Conservation (phyloP, 164 flowering plant genomes). For the Protea cynaroides region DNA sequence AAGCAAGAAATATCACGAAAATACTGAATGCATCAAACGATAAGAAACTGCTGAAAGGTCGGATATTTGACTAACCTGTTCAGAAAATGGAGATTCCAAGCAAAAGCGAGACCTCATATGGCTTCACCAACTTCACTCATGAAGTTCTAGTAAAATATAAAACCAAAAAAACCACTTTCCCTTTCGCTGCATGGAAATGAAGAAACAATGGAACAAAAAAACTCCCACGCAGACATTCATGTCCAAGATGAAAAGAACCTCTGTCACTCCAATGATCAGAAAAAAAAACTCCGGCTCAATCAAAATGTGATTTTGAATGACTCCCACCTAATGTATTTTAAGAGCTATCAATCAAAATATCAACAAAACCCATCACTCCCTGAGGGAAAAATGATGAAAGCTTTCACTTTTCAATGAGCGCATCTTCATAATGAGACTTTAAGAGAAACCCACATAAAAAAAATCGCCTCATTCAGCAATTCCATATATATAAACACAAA, state of each 20-base stretch:
- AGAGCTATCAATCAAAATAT: background rate
- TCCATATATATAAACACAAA: background rate
- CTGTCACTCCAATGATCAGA: background rate
- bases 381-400: background rate
- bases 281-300: slow-evolving; percentile 1
- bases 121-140: background rate
- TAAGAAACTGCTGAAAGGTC: background rate
- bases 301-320: background rate
- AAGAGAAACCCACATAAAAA: background rate
- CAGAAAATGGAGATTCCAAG: no score
- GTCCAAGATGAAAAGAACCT: background rate
- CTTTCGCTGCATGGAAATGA: no score
- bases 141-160: no score
- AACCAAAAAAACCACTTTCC: background rate
- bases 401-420: background rate
- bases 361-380: background rate
- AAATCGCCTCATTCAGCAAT: no score
- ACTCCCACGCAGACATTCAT: background rate
- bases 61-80: background rate
- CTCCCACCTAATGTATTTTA: background rate
- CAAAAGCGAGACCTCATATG: background rate
- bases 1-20: background rate
- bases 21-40: background rate
- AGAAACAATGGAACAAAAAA: no score
- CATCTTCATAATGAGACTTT: background rate